Evolutionary conservation across 345 rosid genomes (phyloP).

Genomic region (Schrenkiella parvula): DNA sequence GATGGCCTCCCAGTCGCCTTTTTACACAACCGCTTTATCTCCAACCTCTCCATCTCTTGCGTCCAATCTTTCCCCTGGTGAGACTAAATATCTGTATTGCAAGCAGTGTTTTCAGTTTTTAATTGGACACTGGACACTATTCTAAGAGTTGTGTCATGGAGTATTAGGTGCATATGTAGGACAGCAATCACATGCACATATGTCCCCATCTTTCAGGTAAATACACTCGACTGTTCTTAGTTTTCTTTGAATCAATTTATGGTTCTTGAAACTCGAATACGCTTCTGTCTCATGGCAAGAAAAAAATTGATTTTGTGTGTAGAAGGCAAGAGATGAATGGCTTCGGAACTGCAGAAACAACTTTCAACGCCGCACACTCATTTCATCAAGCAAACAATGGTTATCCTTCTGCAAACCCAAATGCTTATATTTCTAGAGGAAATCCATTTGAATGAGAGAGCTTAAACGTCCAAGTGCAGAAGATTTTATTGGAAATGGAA

Average conservation of each 20-base stretch:
- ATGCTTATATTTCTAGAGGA: conserved; percentile 43
- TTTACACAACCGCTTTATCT: conserved; percentile 22
- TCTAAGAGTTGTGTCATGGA: conserved; percentile 13
- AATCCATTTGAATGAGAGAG: conserved; percentile 55
- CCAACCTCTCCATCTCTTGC: conserved; percentile 36
- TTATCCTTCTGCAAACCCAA: conserved; percentile 32
- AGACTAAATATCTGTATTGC: neutral
- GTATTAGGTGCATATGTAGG: conserved; percentile 44
- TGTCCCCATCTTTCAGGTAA: conserved; percentile 42
- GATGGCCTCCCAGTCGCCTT: conserved; percentile 43
- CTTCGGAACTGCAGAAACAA: conserved; percentile 19
- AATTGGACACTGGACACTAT: neutral
- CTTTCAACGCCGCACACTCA: conserved; percentile 19
- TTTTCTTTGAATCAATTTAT: neutral
- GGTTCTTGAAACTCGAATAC: neutral
- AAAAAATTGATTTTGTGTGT: neutral
- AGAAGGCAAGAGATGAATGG: conserved; percentile 40
- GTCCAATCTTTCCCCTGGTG: conserved; percentile 38
- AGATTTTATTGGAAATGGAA: neutral
- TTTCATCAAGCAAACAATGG: conserved; percentile 33
- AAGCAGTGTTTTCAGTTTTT: neutral
- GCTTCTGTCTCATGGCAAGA: neutral
- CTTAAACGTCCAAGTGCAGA: neutral
- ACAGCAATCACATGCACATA: conserved; percentile 36
- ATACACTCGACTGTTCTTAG: neutral